Percentiles rank a stretch among this genome's conserved stretches.
These are phyloP conservation scores for Fusarium keratoplasticum DNA, from an alignment of 2,329 filamentous ascomycete species.

Conservation along the genomic window DNA sequence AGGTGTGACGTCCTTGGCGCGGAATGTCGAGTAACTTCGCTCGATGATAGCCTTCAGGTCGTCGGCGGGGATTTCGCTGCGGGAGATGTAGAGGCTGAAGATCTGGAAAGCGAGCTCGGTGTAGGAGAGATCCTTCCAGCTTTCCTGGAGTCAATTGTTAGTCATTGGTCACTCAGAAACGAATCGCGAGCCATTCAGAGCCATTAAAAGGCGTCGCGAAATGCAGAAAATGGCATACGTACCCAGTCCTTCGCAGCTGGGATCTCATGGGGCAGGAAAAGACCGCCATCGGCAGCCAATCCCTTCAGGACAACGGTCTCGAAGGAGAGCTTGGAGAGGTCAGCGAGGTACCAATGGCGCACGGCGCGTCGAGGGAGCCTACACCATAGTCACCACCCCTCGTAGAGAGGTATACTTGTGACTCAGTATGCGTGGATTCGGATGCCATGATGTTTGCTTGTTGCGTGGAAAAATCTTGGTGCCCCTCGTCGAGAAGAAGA, in stretches of 20 bases:
- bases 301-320: conserved; percentile 90
- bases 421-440: conserved; percentile 39
- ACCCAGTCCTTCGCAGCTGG: conserved; percentile 72
- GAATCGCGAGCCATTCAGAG: neutral
- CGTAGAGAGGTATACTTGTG: conserved; percentile 44
- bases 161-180: neutral
- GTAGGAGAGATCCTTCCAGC: conserved; percentile 84
- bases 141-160: conserved; percentile 55
- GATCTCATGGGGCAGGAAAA: conserved; percentile 87
- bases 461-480: conserved; percentile 32
- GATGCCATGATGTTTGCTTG: conserved; percentile 34
- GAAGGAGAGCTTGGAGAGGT: conserved; percentile 75
- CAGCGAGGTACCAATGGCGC: neutral
- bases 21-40: conserved; percentile 90
- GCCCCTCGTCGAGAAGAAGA: conserved; percentile 32
- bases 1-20: conserved; percentile 80
- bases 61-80: conserved; percentile 53
- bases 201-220: neutral
- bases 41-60: conserved; percentile 85
- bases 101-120: conserved; percentile 86
- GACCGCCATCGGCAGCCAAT: conserved; percentile 83
- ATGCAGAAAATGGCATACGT: conserved; percentile 57
- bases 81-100: conserved; percentile 87
- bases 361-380: neutral
- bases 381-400: conserved; percentile 45